These are phyloP conservation scores for Pleodorina starrii DNA, from an alignment of 139 green algal genomes.

Conservation along the genomic window DNA sequence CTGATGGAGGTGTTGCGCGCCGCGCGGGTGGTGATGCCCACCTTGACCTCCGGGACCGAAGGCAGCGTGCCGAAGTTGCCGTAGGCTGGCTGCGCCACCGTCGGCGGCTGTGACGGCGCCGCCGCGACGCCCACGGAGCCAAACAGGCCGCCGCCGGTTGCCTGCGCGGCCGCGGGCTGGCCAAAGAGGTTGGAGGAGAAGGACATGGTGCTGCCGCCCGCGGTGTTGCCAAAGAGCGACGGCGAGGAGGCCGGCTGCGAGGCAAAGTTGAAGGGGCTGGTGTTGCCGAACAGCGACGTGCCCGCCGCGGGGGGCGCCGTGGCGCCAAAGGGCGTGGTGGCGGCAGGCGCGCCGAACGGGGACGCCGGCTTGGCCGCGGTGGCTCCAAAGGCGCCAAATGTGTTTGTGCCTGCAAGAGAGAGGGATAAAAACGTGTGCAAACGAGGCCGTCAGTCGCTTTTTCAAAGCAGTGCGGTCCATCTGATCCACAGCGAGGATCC, in stretches of 20 bases:
- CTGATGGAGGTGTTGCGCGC: conserved; percentile 36
- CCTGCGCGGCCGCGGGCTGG: neutral
- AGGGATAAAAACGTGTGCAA: too few species aligned
- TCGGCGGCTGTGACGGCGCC: conserved; percentile 20
- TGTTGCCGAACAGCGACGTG: conserved; percentile 6
- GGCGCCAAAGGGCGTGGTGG: conserved; percentile 31
- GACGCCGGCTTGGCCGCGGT: conserved; percentile 22
- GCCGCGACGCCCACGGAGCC: conserved; percentile 37
- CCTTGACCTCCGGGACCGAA: conserved; percentile 65
- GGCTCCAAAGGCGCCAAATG: conserved; percentile 18
- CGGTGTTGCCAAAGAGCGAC: conserved; percentile 62
- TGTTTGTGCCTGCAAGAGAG: neutral
- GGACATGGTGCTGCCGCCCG: neutral
- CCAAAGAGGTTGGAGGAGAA: conserved; percentile 33
- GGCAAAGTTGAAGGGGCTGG: conserved; percentile 9
- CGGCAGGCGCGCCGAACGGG: conserved; percentile 30
- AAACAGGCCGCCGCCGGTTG: conserved; percentile 34
- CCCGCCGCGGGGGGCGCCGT: neutral
- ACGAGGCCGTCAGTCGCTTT: too few species aligned
- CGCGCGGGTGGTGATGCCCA: conserved; percentile 80
- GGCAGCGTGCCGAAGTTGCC: conserved; percentile 62
- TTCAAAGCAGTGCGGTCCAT: too few species aligned
- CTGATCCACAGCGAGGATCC: too few species aligned
- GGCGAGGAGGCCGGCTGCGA: conserved; percentile 48
- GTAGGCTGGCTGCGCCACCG: conserved; percentile 62